phyloP scores from a whole-genome alignment of 179 eudicot species.

The Sideroxylon spinosum region DNA sequence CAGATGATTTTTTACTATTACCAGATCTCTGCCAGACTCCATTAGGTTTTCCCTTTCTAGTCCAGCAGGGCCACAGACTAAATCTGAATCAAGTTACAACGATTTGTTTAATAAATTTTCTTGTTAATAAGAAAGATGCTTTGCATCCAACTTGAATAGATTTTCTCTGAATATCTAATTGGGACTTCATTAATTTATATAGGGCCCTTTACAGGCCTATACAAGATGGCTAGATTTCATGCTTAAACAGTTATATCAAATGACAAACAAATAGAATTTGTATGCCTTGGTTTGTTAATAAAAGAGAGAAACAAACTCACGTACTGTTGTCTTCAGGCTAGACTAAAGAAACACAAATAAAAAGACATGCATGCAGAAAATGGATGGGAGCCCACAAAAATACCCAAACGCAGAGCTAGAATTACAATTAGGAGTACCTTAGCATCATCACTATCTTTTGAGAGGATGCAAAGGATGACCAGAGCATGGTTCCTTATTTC shows the following conservation, averaged over 20 bases:
- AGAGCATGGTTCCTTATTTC: conserved; percentile 32
- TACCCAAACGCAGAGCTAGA: background rate
- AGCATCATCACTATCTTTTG: conserved; percentile 33
- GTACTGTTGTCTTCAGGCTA: background rate
- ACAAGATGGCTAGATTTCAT: background rate
- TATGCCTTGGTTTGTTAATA: background rate
- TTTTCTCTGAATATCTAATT: background rate
- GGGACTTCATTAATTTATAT: background rate
- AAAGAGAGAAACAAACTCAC: conserved; percentile 2
- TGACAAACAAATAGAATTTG: background rate
- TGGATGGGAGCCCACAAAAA: background rate
- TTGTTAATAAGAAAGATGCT: background rate
- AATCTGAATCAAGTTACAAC: background rate
- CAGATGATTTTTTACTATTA: background rate
- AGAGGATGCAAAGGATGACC: conserved; percentile 28
- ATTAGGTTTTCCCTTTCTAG: background rate
- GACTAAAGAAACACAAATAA: background rate
- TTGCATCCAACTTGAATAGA: background rate
- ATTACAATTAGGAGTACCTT: conserved; percentile 28
- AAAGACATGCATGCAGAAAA: too few relatives aligned
- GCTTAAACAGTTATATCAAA: background rate
- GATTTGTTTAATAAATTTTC: background rate
- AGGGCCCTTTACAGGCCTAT: background rate
- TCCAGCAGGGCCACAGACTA: background rate
- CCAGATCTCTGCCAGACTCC: background rate